Evolutionary conservation across 306 rosid species (phyloP).

Genomic region (Acacia acuminata): DNA sequence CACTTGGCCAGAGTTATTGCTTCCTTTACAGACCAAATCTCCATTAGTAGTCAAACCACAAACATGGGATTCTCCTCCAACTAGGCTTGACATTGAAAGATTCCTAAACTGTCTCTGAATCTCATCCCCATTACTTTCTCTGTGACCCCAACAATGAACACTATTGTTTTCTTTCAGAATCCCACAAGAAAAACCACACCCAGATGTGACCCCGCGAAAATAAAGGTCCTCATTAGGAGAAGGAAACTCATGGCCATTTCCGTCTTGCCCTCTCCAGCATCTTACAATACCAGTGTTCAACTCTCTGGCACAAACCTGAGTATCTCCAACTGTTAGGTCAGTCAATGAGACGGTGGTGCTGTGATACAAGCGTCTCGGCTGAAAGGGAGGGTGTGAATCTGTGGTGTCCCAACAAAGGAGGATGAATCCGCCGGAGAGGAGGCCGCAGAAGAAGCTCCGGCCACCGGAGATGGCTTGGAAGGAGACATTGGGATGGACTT

Average conservation of each 20-base stretch:
- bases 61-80: slow-evolving; percentile 51
- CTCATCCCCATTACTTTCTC: slow-evolving; percentile 2
- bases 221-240: slow-evolving; percentile 26
- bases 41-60: slow-evolving; percentile 49
- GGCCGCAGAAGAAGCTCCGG: slow-evolving; percentile 53
- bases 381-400: background rate
- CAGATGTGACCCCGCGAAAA: slow-evolving; percentile 40
- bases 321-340: slow-evolving; percentile 49
- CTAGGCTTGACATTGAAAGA: slow-evolving; percentile 37
- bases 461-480: slow-evolving; percentile 50
- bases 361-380: slow-evolving; percentile 32
- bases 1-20: slow-evolving; percentile 40
- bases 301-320: slow-evolving; percentile 52
- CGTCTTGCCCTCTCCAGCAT: slow-evolving; percentile 49
- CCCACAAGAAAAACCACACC: slow-evolving; percentile 49
- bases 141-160: slow-evolving; percentile 51
- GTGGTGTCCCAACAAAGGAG: slow-evolving; percentile 49
- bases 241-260: slow-evolving; percentile 17
- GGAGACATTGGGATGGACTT: slow-evolving; percentile 33
- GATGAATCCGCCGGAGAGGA: slow-evolving; percentile 39
- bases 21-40: slow-evolving; percentile 42
- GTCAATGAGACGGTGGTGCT: slow-evolving; percentile 32
- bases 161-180: slow-evolving; percentile 16
- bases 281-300: slow-evolving; percentile 37
- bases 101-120: slow-evolving; percentile 42